Evolutionary conservation across 805 yeast genomes (phyloP), one percentile per base, ranked within the genome.

Genomic region (Metschnikowia bowlesiae): DNA sequence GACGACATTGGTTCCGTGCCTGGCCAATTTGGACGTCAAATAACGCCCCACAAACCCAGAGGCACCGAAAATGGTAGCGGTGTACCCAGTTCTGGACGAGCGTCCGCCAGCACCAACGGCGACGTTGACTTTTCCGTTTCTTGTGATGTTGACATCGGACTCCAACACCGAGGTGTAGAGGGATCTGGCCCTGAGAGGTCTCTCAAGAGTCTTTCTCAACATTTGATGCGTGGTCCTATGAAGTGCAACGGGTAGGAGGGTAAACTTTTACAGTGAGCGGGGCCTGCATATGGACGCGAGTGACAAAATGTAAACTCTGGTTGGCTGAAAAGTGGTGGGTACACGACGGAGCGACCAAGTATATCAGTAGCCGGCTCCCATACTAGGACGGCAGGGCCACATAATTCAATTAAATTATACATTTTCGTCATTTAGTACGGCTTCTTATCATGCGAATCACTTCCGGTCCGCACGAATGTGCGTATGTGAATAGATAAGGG

Each of bases 51-150:
- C 70, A 66, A 85, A 83, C 1, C 96, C 96, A 43, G 84, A 73
- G 35, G 85, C 87, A 8, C 96, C 96, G 63, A 89, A 89, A 2
- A 89, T 94, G 1, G 96, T 87, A 22, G 91, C 96, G 3, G 91
- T 87, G 69, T 83, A 87, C 2, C 96, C 96, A 8, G 92, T 84
- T 73, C 95, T 79, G 30, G 95, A 87, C 4, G 92, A 85, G 51
- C 88, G 77, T 31, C 96, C 96, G 43, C 95, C 94, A 45, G 80
- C 70, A 53, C 96, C 96, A 34, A 76, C 73, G n/a, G 87, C 67
- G 40, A 85, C 66, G 58, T 82, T 76, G 40, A 89, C 85, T 63
- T 89, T 87, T 28, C 96, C 96, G 47, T 78, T 75, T 56, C 82
- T 78, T 49, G 92, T 84, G 68, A 88, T 82, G 64, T 82, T 82